Conservation (phyloP, 805 yeast species). For the Phaffomyces opuntiae region DNA sequence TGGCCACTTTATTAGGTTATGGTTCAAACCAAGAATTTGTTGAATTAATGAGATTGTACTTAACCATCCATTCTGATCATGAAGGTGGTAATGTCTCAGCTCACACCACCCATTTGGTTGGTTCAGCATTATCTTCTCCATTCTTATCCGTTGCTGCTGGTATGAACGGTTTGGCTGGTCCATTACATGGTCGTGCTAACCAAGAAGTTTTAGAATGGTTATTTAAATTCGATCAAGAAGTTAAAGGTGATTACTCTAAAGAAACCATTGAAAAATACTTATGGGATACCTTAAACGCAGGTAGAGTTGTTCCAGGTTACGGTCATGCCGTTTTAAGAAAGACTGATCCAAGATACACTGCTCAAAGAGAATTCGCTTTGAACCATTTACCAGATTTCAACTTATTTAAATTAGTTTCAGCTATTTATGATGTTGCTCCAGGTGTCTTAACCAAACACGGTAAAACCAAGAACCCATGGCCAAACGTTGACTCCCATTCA, state of each 20-base stretch:
- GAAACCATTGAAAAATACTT: conserved; percentile 67
- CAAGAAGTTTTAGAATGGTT: conserved; percentile 85
- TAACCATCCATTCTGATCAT: conserved; percentile 80
- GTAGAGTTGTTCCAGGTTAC: conserved; percentile 85
- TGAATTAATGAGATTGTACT: conserved; percentile 74
- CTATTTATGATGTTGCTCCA: conserved; percentile 79
- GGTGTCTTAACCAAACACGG: conserved; percentile 75
- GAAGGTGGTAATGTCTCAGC: conserved; percentile 90
- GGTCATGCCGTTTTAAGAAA: conserved; percentile 85
- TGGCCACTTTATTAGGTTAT: conserved; percentile 50
- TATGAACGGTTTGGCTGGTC: conserved; percentile 81
- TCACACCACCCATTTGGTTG: conserved; percentile 80
- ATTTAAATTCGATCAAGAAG: conserved; percentile 52
- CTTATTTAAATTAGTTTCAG: conserved; percentile 69
- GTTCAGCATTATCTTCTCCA: conserved; percentile 76
- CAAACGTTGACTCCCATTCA: conserved; percentile 84
- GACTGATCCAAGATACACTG: conserved; percentile 84
- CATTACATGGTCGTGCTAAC: conserved; percentile 82
- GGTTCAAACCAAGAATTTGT: conserved; percentile 61
- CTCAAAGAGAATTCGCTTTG: conserved; percentile 77
- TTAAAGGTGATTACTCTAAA: conserved; percentile 58
- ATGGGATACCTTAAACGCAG: conserved; percentile 73
- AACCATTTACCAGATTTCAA: conserved; percentile 73
- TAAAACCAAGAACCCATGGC: conserved; percentile 91
- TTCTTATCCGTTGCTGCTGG: conserved; percentile 77